Percentiles rank a stretch among this genome's conserved stretches.
Evolutionary conservation across 306 rosid species (phyloP).

Genomic region (Cucurbita maxima): DNA sequence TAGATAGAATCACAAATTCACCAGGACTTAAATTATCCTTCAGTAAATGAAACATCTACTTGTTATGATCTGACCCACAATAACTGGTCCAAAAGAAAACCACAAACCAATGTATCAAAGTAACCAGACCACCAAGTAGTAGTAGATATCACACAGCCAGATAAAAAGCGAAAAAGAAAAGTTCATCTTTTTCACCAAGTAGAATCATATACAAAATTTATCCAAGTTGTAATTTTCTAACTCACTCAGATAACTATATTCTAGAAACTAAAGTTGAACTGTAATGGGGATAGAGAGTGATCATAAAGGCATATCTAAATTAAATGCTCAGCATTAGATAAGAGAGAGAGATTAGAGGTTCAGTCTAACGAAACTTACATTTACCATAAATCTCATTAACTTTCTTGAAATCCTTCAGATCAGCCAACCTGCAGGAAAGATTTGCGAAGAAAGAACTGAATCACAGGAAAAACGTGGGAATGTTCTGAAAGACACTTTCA

Average conservation of each 20-base stretch:
- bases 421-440: conserved; percentile 66
- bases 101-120: not conserved
- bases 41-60: not conserved
- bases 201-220: not conserved
- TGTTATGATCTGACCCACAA: not conserved
- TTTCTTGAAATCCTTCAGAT: conserved; percentile 76
- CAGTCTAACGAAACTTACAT: conserved; percentile 41
- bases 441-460: not conserved
- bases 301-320: not conserved
- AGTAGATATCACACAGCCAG: not conserved
- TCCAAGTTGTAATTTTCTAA: not conserved
- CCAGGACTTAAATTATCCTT: not conserved
- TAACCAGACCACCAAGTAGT: not conserved
- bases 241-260: not conserved
- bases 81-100: not conserved
- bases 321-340: not conserved
- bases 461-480: not conserved
- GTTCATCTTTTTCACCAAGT: not conserved
- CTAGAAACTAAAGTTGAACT: not conserved
- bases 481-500: not conserved
- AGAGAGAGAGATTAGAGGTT: not conserved
- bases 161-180: not conserved
- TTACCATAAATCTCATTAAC: conserved; percentile 81
- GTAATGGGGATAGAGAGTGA: not conserved
- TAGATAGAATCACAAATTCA: not conserved